Base-by-base conservation (phyloP, 208 protist genomes). In the Acanthamoeba royreba region DNA sequence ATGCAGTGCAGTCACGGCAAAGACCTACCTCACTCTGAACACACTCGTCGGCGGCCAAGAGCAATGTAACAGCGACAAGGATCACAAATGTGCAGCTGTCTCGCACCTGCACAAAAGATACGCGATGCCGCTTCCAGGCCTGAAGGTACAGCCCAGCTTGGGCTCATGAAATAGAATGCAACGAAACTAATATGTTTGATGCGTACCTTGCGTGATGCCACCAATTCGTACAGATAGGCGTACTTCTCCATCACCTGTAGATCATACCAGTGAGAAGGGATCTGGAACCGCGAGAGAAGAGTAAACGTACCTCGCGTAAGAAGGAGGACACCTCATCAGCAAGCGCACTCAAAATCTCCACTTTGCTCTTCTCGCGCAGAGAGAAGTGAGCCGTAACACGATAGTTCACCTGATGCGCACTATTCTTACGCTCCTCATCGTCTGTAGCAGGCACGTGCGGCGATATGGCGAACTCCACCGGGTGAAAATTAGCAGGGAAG, bases 41-140 rank as follows among this genome's bases (percentile, higher is more conserved):
- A 22, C 72, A 83, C 42, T 83, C 72, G n/a, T 83, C 72, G 25
- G 72, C 38, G 8, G 49, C 40, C 38, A 83, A 22, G 42, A 83
- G 72, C 72, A 83, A n/a, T 4, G 33, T 33, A 4, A 15, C 17
- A 4, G 72, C 22, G 17, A n/a, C 72, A n/a, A 83, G n/a, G 19
- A 83, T 35, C 72, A 83, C 49, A 42, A 83, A 83, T 15, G 40
- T 35, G 38, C 72, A 83, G 35, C 72, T 83, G 5, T 83, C 72
- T 42, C 49, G 72, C 42, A 83, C 19, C 72, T 43, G 42, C 33
- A 83, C 72, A 83, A 83, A 83, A 8, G 72, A 83, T 4, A 42
- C 49, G 15, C 72, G 72, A 52, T 83, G 72, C 42, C 72, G 72
- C 72, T 83, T 83, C 72, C 72, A 83, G n/a, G 72, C 72, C 72